Base-by-base conservation (phyloP, 257 asterid species). In the Mentha longifolia region DNA sequence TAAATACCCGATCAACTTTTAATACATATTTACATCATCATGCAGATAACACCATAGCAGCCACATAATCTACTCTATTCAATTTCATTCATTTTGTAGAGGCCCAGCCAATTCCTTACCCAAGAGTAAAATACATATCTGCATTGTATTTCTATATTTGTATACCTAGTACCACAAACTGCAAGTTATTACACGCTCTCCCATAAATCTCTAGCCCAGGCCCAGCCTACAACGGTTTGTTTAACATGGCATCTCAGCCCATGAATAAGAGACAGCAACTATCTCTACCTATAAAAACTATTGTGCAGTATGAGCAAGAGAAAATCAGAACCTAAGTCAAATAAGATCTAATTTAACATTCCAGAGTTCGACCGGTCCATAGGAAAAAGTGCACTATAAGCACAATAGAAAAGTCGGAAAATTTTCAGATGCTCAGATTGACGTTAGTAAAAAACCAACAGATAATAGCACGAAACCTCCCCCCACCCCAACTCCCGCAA, bases 101-200 rank as follows among this genome's bases (percentile, higher is more conserved):
- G 69, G 66, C 54, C 13, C 31, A 6, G 46, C n/a, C 16, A 37
- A 10, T 10, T 42, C 67, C 11, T 31, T 39, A 16, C 35, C 56
- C 57, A 61, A 51, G 20, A 22, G 51, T 20, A n/a, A 12, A 6
- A 49, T 49, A 25, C 28, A 25, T 25, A n/a, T 49, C 16, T 5
- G 22, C 22, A 49, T 15, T n/a, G 22, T 49, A 45, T 45, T 3
- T 5, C 37, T 33, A 33, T 33, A 45, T 49, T 17, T 51, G 13
- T 51, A 16, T 17, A 51, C 19, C 57, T 51, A 51, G 57, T 17
- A 51, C 57, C 9, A 11, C 13, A 51, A 51, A 51, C 28, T 51
- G 57, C 28, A 17, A 51, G 35, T 37, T 60, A 22, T 61, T 76
- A 45, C 39, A 76, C 43, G 59, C 5, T 55, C 45, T 56, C 47